phyloP scores from a whole-genome alignment of 2,329 filamentous ascomycete species.

The Metarhizium sp. region DNA sequence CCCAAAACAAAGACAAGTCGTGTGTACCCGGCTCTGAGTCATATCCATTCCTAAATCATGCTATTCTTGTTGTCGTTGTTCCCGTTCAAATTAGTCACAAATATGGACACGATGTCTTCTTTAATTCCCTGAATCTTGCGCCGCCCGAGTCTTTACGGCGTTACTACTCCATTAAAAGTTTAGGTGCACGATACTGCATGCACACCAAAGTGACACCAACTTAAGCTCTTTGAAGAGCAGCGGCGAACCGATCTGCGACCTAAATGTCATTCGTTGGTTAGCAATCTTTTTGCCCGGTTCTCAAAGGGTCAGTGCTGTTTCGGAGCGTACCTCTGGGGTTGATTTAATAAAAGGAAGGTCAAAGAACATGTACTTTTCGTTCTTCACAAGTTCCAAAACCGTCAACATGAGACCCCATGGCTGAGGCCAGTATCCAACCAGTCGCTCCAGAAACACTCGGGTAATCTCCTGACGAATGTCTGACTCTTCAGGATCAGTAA shows the following conservation, averaged over 20 bases:
- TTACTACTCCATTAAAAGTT: background rate
- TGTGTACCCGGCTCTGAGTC: conserved; percentile 1
- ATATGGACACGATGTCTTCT: background rate
- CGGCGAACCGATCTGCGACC: conserved; percentile 27
- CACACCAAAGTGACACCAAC: background rate
- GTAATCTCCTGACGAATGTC: conserved; percentile 88
- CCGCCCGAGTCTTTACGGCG: background rate
- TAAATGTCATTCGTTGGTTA: conserved; percentile 10
- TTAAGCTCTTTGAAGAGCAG: conserved; percentile 25
- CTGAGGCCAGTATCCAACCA: conserved; percentile 83
- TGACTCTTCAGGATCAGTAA: conserved; percentile 62
- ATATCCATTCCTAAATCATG: conserved; percentile 9
- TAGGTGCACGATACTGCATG: background rate
- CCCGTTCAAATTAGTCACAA: background rate
- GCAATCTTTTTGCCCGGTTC: background rate
- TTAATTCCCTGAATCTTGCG: background rate
- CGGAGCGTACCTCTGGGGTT: conserved; percentile 64
- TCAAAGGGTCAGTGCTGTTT: background rate
- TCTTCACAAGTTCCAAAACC: conserved; percentile 82
- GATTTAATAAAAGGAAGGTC: conserved; percentile 86
- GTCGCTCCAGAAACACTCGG: conserved; percentile 75
- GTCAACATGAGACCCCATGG: conserved; percentile 92
- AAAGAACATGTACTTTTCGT: conserved; percentile 85
- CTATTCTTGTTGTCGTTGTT: background rate
- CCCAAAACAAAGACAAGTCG: conserved; percentile 14